Conservation (phyloP, 1,284 basidiomycete genomes). For the Athelia sp. region DNA sequence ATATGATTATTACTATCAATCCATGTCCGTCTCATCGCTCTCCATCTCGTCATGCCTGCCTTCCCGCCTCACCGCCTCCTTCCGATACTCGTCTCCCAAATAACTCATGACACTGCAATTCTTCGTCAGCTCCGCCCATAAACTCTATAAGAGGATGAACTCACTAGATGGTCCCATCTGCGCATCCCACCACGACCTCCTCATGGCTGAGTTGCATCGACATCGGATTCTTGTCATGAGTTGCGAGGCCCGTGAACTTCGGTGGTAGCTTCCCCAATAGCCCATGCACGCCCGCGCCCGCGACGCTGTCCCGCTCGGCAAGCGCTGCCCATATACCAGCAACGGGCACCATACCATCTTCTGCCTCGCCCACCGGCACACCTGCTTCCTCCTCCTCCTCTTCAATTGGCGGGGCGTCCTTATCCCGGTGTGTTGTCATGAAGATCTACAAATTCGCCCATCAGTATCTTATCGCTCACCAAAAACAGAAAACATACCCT, state of each 20-base stretch:
- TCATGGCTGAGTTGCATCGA: constrained; percentile 83
- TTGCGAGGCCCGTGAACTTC: constrained; percentile 70
- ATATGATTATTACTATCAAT: too few species aligned
- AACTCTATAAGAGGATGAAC: constrained; percentile 23
- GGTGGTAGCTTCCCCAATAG: constrained; percentile 52
- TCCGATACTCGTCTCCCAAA: constrained; percentile 44
- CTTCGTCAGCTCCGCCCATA: background rate
- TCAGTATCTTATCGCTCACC: constrained; percentile 2
- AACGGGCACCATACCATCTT: constrained; percentile 55
- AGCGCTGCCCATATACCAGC: constrained; percentile 68
- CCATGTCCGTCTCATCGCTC: too few species aligned
- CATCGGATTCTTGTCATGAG: constrained; percentile 85
- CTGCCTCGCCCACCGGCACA: constrained; percentile 39
- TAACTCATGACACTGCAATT: constrained; percentile 50
- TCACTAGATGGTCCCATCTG: constrained; percentile 85
- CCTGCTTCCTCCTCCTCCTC: constrained; percentile 19
- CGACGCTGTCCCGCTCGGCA: constrained; percentile 28
- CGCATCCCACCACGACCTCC: constrained; percentile 81
- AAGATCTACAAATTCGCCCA: constrained; percentile 49
- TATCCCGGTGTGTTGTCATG: constrained; percentile 72
- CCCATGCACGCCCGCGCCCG: constrained; percentile 42
- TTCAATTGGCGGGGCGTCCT: constrained; percentile 27
- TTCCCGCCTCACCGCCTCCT: background rate
- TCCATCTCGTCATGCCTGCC: background rate
- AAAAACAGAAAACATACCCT: constrained; percentile 42